phyloP scores from a whole-genome alignment of 805 yeast species.

The Cyberlindnera euphorbiiphila region DNA sequence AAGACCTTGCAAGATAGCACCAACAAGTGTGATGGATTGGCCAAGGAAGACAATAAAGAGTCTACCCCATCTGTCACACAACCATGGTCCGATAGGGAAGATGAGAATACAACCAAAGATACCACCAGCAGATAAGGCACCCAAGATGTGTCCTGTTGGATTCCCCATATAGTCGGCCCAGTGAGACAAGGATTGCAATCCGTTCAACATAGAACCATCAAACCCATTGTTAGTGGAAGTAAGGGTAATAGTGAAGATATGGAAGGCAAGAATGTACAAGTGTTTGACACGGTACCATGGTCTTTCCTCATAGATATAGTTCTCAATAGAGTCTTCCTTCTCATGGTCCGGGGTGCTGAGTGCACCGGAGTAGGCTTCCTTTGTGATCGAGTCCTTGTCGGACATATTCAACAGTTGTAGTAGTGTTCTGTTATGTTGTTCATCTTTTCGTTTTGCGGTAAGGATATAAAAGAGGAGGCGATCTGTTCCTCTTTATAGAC shows the following conservation, averaged over 20 bases:
- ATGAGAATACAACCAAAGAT: conserved; percentile 38
- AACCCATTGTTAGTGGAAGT: conserved; percentile 45
- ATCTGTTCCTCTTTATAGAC: too few species aligned
- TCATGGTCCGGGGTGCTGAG: not conserved
- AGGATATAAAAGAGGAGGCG: too few species aligned
- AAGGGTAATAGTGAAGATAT: conserved; percentile 38
- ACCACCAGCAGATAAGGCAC: conserved; percentile 39
- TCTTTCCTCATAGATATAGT: conserved; percentile 14
- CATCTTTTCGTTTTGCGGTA: too few species aligned
- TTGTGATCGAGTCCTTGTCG: conserved; percentile 1
- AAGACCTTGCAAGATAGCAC: conserved; percentile 25
- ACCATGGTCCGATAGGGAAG: conserved; percentile 28
- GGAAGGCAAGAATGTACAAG: conserved; percentile 33
- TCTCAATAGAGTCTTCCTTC: conserved; percentile 7
- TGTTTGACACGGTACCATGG: conserved; percentile 36
- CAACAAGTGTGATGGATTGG: conserved; percentile 19
- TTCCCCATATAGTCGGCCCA: conserved; percentile 39
- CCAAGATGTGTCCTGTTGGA: conserved; percentile 37
- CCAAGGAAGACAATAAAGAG: conserved; percentile 25
- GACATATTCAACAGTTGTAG: not conserved
- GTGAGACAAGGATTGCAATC: conserved; percentile 38
- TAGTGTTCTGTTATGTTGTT: too few species aligned
- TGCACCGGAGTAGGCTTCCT: not conserved
- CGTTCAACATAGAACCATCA: conserved; percentile 49
- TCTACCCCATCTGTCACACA: conserved; percentile 41